A percentile compares a stretch with the other conserved stretches of the same genome.
phyloP scores from a whole-genome alignment of 306 rosid species.

The Medicago ruthenica region DNA sequence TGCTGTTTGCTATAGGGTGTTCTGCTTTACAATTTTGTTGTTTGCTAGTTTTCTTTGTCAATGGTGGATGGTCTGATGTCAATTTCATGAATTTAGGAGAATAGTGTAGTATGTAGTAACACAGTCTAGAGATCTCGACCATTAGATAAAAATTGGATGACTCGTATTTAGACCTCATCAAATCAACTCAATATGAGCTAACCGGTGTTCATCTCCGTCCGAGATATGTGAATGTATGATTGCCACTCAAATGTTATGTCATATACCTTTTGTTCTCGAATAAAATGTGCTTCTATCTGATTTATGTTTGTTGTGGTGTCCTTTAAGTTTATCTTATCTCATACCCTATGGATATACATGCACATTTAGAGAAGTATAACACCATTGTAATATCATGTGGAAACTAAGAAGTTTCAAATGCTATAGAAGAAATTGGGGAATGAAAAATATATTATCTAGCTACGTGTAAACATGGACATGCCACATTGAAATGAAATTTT shows the following conservation, averaged over 20 bases:
- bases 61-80: neutral
- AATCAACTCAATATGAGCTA: neutral
- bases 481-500: neutral
- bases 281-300: neutral
- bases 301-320: neutral
- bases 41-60: neutral
- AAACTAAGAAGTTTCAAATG: constrained; percentile 12
- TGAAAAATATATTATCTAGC: neutral
- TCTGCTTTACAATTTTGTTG: neutral
- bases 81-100: neutral
- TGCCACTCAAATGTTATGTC: neutral
- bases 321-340: neutral
- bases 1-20: neutral
- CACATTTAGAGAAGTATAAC: neutral
- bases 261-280: neutral
- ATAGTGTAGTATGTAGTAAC: neutral
- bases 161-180: neutral
- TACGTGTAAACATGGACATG: constrained; percentile 4
- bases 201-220: neutral
- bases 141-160: neutral
- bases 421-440: neutral
- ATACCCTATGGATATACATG: neutral
- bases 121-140: neutral
- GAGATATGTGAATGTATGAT: neutral
- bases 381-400: neutral